Evolutionary conservation across 495 filamentous ascomycete genomes (phyloP).

Genomic region (Aspergillus heteromorphus): DNA sequence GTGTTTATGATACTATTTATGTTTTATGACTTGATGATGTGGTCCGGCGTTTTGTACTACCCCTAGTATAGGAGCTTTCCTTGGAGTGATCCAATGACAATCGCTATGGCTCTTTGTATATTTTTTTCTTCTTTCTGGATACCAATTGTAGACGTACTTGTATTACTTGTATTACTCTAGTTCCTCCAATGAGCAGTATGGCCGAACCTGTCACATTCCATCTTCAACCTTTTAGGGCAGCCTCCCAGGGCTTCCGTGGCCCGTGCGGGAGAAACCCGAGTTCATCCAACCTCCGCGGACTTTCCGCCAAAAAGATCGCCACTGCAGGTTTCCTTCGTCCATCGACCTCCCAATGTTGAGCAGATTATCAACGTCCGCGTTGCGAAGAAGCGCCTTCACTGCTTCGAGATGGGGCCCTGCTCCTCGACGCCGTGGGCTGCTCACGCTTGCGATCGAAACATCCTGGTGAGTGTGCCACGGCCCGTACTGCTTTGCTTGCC

Average conservation of each 20-base stretch:
- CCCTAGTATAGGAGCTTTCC: constrained; percentile 1
- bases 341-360: constrained; percentile 24
- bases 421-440: constrained; percentile 36
- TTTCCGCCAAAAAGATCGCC: background rate
- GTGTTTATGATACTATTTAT: constrained; percentile 26
- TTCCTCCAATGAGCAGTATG: no score
- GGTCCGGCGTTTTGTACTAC: constrained; percentile 7
- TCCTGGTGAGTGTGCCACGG: constrained; percentile 56
- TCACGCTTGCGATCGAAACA: constrained; percentile 87
- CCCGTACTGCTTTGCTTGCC: background rate
- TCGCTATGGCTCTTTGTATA: constrained; percentile 1
- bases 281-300: no score
- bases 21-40: constrained; percentile 35
- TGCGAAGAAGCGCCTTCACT: constrained; percentile 17
- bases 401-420: constrained; percentile 6
- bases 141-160: background rate
- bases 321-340: background rate
- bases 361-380: constrained; percentile 12
- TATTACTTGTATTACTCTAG: no score
- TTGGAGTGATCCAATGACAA: constrained; percentile 10
- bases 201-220: no score
- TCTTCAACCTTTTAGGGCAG: no score
- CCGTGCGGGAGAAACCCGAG: background rate
- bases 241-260: background rate
- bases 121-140: background rate